Conservation (phyloP, 2,329 filamentous ascomycete genomes). For the Diaporthe vexans region DNA sequence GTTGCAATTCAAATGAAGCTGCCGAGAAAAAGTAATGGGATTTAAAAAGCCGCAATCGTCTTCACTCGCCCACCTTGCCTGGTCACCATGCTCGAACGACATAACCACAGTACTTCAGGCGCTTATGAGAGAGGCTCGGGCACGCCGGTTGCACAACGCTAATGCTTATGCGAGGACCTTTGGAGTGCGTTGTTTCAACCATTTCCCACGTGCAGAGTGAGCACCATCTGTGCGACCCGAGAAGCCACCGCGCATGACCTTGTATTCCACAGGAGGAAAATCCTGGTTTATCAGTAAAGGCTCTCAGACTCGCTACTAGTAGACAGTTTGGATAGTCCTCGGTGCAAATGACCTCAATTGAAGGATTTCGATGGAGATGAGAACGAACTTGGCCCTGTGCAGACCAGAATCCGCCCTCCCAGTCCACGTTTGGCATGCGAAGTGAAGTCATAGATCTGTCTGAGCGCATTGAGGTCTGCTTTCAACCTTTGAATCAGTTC, state of each 20-base stretch:
- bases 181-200: neutral
- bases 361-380: neutral
- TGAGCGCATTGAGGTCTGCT: neutral
- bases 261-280: neutral
- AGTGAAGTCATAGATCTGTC: neutral
- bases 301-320: no score
- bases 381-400: neutral
- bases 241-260: neutral
- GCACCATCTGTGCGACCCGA: neutral
- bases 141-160: slow-evolving; percentile 14
- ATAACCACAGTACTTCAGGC: neutral
- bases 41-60: neutral
- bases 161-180: neutral
- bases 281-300: neutral
- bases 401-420: neutral
- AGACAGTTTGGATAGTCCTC: no score
- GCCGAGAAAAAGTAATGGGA: neutral
- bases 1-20: neutral
- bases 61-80: neutral
- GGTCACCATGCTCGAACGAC: neutral
- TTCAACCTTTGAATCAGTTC: neutral
- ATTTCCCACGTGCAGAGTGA: slow-evolving; percentile 4
- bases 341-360: no score
- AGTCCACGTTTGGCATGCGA: neutral
- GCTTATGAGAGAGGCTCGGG: neutral